Conservation (phyloP, 441 rosid species). For the Manihot esculenta region DNA sequence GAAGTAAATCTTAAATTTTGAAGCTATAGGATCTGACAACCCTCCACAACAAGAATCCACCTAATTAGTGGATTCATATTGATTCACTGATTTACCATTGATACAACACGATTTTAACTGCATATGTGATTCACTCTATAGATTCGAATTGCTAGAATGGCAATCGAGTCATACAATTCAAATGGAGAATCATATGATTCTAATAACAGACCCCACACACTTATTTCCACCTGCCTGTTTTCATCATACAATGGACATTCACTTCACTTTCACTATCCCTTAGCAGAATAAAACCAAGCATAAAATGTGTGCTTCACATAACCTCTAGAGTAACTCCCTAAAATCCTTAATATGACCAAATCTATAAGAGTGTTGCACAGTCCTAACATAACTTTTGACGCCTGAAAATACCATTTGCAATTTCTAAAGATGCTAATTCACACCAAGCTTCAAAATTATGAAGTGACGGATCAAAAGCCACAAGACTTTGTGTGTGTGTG, state of each 20-base stretch:
- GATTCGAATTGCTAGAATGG: no score
- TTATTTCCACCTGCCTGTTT: not conserved
- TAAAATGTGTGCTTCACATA: no score
- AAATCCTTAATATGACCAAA: not conserved
- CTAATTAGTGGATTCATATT: no score
- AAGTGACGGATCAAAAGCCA: not conserved
- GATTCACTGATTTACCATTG: no score
- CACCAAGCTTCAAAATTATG: not conserved
- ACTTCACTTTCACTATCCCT: not conserved
- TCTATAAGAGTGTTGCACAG: not conserved
- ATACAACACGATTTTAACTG: no score
- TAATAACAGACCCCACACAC: no score
- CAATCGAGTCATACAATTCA: no score
- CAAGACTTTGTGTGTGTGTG: not conserved
- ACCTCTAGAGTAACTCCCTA: not conserved
- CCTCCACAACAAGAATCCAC: no score
- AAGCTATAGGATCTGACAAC: no score
- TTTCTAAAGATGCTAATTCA: not conserved
- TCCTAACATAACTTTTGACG: not conserved
- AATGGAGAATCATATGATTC: no score
- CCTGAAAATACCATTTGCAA: not conserved
- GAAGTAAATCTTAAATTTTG: no score
- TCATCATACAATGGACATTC: not conserved
- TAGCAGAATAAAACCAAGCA: not conserved
- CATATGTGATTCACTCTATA: no score